Percentiles rank a stretch among this genome's conserved stretches.
phyloP scores from a whole-genome alignment of 1,284 basidiomycete genomes.

The Microbotryum lychnidis-dioicae region DNA sequence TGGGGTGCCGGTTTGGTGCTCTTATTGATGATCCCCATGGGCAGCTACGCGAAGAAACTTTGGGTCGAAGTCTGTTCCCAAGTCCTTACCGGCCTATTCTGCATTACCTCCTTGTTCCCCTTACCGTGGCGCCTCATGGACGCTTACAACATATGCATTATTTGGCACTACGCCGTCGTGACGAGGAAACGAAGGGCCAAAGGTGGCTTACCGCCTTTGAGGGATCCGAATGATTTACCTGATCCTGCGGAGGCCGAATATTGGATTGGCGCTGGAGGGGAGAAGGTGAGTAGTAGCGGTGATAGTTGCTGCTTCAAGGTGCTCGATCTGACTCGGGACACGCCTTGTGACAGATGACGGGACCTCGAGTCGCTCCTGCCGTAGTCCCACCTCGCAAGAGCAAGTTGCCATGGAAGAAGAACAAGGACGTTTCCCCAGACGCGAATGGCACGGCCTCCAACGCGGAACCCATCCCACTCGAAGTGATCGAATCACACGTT shows the following conservation, averaged over 20 bases:
- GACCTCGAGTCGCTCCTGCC: not conserved
- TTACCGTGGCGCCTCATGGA: slow-evolving; percentile 34
- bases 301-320: too few species aligned
- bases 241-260: slow-evolving; percentile 8
- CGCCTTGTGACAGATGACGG: not conserved
- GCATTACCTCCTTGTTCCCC: slow-evolving; percentile 33
- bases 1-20: slow-evolving; percentile 10
- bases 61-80: slow-evolving; percentile 8
- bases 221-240: slow-evolving; percentile 12
- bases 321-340: too few species aligned
- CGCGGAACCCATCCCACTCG: not conserved
- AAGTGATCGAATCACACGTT: not conserved
- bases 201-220: slow-evolving; percentile 4
- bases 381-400: not conserved
- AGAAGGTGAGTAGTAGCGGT: not conserved
- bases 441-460: not conserved
- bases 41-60: slow-evolving; percentile 9
- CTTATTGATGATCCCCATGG: slow-evolving; percentile 11
- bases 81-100: slow-evolving; percentile 30
- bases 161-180: slow-evolving; percentile 18
- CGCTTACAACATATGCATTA: slow-evolving; percentile 30
- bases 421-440: not conserved
- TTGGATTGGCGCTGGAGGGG: slow-evolving; percentile 13
- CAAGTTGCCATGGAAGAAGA: slow-evolving; percentile 1
- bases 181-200: slow-evolving; percentile 5